Base-by-base conservation (phyloP, 2,329 filamentous ascomycete genomes). In the Fusarium odoratissimum region DNA sequence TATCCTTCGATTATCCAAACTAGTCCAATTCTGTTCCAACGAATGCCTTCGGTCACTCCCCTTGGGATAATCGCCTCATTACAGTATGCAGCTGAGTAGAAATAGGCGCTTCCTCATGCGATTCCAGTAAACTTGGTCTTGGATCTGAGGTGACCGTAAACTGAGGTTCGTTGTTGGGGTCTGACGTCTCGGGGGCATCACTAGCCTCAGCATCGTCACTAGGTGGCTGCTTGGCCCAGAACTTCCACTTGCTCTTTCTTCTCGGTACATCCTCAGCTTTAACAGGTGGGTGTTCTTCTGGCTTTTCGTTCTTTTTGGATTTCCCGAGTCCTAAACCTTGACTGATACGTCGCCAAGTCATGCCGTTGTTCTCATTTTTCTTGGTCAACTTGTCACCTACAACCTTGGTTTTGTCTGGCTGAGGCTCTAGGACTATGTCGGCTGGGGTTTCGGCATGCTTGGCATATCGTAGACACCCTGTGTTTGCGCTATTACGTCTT, bases 221-320 rank as follows among this genome's bases (percentile, higher is more conserved):
- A 16, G 30, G n/a, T 35, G 61, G 38, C 16, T 69, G 41, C 30
- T 60, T 69, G 10, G 56, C 37, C 70, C 68, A 67, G 31, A 69
- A 72, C 37, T 37, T 70, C 69, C 69, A 73, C 10, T 62, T 73
- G 19, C 57, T 59, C 45, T 45, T 72, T n/a, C 45, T 58, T 33
- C 31, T 73, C 17, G 21, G 25, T 12, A 56, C 58, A 14, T 30
- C 14, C 6, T 44, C 51, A 1, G 9, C n/a, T 12, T 16, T 14
- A 31, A 19, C 19, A 14, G n/a, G n/a, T 7, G 33, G 11, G 8
- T 33, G 28, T 25, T 51, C 12, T 14, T 41, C 23, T 10, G 12
- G 11, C 11, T 54, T 51, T 6, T 41, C 23, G 8, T 25, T 42
- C 25, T 70, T 63, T 41, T 30, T 56, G 19, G 69, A 30, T 23